phyloP scores from a whole-genome alignment of 2,329 filamentous ascomycete species.

The Harringtonia lauricola region DNA sequence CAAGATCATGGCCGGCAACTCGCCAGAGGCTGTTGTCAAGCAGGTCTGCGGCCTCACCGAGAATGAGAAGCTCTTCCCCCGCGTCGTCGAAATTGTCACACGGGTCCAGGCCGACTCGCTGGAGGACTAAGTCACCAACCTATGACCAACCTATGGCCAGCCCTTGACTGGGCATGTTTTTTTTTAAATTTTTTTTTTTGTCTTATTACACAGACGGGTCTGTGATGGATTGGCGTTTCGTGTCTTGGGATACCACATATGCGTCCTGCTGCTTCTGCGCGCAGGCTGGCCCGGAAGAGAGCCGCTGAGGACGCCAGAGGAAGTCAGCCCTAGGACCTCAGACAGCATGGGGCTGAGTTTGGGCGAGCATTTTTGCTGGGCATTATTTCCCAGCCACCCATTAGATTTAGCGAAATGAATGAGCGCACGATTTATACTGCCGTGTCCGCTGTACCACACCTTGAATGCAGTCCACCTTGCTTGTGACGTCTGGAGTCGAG shows the following conservation, averaged over 20 bases:
- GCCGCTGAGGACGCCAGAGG: not conserved
- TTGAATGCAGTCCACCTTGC: too few relatives aligned
- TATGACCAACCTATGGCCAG: too few relatives aligned
- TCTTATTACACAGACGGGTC: not conserved
- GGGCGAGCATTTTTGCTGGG: too few relatives aligned
- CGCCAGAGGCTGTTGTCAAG: slow-evolving; percentile 62
- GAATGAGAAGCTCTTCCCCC: slow-evolving; percentile 64
- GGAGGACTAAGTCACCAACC: slow-evolving; percentile 13
- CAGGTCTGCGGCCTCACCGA: slow-evolving; percentile 74
- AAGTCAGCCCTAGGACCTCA: too few relatives aligned
- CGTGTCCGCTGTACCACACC: too few relatives aligned
- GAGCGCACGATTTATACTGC: too few relatives aligned
- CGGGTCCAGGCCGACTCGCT: slow-evolving; percentile 61
- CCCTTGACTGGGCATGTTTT: too few relatives aligned
- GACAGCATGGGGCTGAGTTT: too few relatives aligned
- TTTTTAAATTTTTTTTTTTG: not conserved
- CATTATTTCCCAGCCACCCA: too few relatives aligned
- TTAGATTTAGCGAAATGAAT: too few relatives aligned
- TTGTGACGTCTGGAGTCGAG: too few relatives aligned
- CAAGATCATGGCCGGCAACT: slow-evolving; percentile 68
- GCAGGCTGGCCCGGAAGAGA: not conserved
- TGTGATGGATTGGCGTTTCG: not conserved
- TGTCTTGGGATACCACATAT: not conserved
- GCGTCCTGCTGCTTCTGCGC: not conserved
- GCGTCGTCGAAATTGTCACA: slow-evolving; percentile 67